phyloP scores from a whole-genome alignment of 129 eudicot genomes.

The Lactuca saligna region DNA sequence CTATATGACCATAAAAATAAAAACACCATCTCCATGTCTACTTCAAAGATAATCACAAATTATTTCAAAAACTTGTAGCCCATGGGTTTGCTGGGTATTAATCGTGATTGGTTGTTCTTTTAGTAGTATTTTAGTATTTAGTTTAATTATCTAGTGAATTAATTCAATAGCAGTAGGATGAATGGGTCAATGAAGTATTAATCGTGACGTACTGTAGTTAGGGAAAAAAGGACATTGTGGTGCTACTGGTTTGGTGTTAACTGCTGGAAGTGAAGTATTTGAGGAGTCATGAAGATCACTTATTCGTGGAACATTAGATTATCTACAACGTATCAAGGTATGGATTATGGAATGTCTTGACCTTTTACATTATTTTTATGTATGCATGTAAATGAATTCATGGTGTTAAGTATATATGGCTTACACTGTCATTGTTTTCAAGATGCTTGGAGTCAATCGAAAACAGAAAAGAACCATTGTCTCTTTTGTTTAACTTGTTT shows the following conservation, averaged over 20 bases:
- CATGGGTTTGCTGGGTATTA: too few relatives aligned
- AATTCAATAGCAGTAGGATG: too few relatives aligned
- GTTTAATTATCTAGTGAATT: too few relatives aligned
- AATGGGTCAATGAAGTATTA: too few relatives aligned
- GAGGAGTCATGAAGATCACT: slow-evolving; percentile 92
- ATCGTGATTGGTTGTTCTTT: too few relatives aligned
- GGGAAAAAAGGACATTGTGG: slow-evolving; percentile 65
- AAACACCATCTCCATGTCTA: too few relatives aligned
- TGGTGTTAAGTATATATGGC: slow-evolving; percentile 8
- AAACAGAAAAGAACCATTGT: too few relatives aligned
- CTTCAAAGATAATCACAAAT: too few relatives aligned
- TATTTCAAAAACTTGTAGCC: too few relatives aligned
- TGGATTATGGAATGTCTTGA: slow-evolving; percentile 3
- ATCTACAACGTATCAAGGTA: slow-evolving; percentile 94
- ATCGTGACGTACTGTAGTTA: too few relatives aligned
- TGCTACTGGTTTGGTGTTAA: slow-evolving; percentile 87
- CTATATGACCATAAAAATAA: too few relatives aligned
- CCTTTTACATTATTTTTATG: neutral
- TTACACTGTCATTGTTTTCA: slow-evolving; percentile 23
- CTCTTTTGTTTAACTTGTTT: slow-evolving; percentile 9
- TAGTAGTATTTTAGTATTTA: too few relatives aligned
- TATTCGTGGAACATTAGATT: slow-evolving; percentile 89
- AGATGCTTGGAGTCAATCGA: slow-evolving; percentile 99
- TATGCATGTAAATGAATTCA: neutral
- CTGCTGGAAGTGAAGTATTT: slow-evolving; percentile 90